phyloP scores from a whole-genome alignment of 2,329 filamentous ascomycete species.

The Aspergillus viridinutans region DNA sequence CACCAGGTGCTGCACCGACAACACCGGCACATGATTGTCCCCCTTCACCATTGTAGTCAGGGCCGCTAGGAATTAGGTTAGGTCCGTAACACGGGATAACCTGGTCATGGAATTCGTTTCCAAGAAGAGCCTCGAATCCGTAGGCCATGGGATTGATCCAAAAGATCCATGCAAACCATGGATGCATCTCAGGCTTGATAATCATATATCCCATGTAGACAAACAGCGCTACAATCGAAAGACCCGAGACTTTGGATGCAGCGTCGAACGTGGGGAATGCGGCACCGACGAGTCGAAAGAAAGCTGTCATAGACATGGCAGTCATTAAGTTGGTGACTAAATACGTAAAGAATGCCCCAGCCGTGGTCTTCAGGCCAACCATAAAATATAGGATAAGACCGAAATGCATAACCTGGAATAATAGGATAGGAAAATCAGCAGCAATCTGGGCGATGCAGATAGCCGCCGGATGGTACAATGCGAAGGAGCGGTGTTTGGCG shows the following conservation, averaged over 20 bases:
- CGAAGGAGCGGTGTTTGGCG: slow-evolving; percentile 56
- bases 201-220: slow-evolving; percentile 46
- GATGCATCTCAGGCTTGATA: slow-evolving; percentile 47
- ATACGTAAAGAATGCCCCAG: slow-evolving; percentile 58
- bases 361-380: slow-evolving; percentile 52
- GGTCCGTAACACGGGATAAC: slow-evolving; percentile 32
- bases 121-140: slow-evolving; percentile 35
- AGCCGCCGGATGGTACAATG: slow-evolving; percentile 52
- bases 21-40: slow-evolving; percentile 48
- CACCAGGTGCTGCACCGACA: slow-evolving; percentile 50
- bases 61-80: slow-evolving; percentile 34
- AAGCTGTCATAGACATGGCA: slow-evolving; percentile 56
- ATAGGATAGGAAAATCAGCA: slow-evolving; percentile 52
- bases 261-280: slow-evolving; percentile 54
- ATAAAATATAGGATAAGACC: slow-evolving; percentile 61
- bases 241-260: slow-evolving; percentile 52
- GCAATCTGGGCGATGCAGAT: slow-evolving; percentile 43
- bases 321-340: slow-evolving; percentile 52
- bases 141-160: slow-evolving; percentile 40
- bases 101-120: slow-evolving; percentile 35
- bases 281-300: slow-evolving; percentile 56
- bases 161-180: slow-evolving; percentile 49
- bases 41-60: slow-evolving; percentile 23
- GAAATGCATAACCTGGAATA: slow-evolving; percentile 59
- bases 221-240: slow-evolving; percentile 33